These are phyloP conservation scores for Fusarium lyarnte DNA, from an alignment of 2,329 filamentous ascomycete species.

Conservation along the genomic window DNA sequence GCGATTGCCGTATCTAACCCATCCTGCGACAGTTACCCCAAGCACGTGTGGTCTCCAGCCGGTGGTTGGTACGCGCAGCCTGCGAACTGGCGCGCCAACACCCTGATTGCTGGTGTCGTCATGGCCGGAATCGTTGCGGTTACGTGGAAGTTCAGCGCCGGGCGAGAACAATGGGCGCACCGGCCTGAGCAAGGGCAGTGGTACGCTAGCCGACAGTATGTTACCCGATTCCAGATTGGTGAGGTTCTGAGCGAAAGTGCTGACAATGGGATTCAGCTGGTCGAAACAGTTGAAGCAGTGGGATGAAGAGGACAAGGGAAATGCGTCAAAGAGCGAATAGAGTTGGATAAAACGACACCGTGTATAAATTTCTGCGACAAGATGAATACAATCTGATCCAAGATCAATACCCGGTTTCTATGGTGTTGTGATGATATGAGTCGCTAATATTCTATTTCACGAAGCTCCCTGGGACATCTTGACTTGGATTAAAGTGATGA, in stretches of 20 bases:
- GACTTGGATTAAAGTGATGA: background rate
- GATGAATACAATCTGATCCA: conserved; percentile 26
- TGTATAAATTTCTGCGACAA: conserved; percentile 41
- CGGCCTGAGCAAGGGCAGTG: conserved; percentile 82
- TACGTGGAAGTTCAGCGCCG: conserved; percentile 77
- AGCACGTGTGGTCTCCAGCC: conserved; percentile 98
- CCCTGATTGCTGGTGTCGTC: conserved; percentile 75
- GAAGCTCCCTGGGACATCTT: background rate
- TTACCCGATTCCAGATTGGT: conserved; percentile 34
- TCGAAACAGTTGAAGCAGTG: conserved; percentile 57
- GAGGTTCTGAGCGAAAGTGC: conserved; percentile 4
- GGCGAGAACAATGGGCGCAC: conserved; percentile 75
- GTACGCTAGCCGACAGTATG: conserved; percentile 86
- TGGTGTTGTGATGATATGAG: background rate
- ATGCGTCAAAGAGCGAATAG: conserved; percentile 43
- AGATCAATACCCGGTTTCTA: background rate
- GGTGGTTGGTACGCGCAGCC: conserved; percentile 98
- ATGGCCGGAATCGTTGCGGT: conserved; percentile 74
- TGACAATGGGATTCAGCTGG: conserved; percentile 50
- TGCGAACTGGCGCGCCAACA: conserved; percentile 94
- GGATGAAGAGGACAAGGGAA: conserved; percentile 54
- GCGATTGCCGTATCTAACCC: conserved; percentile 24
- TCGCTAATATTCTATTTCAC: background rate
- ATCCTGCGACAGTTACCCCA: conserved; percentile 76
- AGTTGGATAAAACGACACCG: conserved; percentile 22